Conservation (phyloP, 768 basidiomycete species). For the Hygrophorus pudorinus region DNA sequence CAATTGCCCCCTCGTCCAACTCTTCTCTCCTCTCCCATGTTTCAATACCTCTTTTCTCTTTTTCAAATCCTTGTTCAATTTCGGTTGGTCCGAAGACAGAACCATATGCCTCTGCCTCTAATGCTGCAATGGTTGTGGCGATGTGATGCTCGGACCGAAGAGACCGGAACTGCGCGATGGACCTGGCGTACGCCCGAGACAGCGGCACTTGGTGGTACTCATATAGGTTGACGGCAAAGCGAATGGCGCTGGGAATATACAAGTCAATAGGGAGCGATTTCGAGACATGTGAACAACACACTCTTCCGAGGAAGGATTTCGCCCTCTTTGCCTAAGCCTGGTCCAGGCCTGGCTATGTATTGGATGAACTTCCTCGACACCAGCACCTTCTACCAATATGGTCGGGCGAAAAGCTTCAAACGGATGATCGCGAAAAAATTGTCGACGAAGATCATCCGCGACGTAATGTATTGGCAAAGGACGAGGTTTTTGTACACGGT, state of each 20-base stretch:
- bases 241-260: conserved; percentile 48
- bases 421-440: conserved; percentile 94
- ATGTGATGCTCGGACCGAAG: conserved; percentile 80
- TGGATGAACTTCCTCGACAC: conserved; percentile 45
- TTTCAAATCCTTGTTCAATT: conserved; percentile 49
- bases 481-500: conserved; percentile 27
- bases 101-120: conserved; percentile 75
- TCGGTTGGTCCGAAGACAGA: conserved; percentile 50
- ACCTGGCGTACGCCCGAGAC: conserved; percentile 69
- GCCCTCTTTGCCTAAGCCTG: conserved; percentile 68
- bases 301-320: conserved; percentile 87
- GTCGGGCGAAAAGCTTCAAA: conserved; percentile 86
- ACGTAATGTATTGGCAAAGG: conserved; percentile 63
- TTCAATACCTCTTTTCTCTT: conserved; percentile 51
- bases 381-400: conserved; percentile 62
- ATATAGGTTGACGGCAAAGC: conserved; percentile 74
- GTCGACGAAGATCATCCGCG: conserved; percentile 78
- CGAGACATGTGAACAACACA: conserved; percentile 29
- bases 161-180: conserved; percentile 79
- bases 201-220: conserved; percentile 52
- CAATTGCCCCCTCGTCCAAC: conserved; percentile 47
- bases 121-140: conserved; percentile 60
- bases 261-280: not conserved
- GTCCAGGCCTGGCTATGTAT: conserved; percentile 62
- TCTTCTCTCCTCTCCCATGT: conserved; percentile 49